Percentiles rank a stretch among this genome's conserved stretches.
Conservation (phyloP, 805 yeast genomes). For the Pichia phayaonensis region DNA sequence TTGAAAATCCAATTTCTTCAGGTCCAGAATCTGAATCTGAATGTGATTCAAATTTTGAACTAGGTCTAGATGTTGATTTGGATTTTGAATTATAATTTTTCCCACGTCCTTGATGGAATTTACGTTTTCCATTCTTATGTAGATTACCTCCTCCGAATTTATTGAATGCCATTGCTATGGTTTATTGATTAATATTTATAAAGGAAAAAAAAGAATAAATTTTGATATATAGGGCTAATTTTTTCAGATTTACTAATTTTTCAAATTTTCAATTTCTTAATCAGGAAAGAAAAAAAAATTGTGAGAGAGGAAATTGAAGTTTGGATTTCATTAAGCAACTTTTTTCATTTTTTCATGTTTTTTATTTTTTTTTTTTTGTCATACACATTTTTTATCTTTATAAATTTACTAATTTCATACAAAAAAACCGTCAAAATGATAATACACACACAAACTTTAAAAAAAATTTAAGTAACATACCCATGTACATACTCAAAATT, state of each 20-base stretch:
- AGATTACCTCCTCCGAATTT: not conserved
- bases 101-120: not conserved
- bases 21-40: slow-evolving; percentile 19
- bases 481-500: not conserved
- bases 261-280: not conserved
- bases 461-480: not conserved
- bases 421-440: not conserved
- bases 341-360: too few species aligned
- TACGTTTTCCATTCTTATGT: not conserved
- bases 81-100: not conserved
- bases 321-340: too few species aligned
- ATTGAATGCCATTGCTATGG: not conserved
- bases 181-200: not conserved
- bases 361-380: too few species aligned
- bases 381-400: not conserved
- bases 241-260: not conserved
- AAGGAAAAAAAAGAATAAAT: too few species aligned
- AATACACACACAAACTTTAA: not conserved
- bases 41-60: slow-evolving; percentile 2
- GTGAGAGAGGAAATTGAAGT: too few species aligned
- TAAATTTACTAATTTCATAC: not conserved
- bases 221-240: not conserved
- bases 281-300: not conserved
- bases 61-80: not conserved
- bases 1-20: slow-evolving; percentile 17